phyloP scores from a whole-genome alignment of 225 moss, liverwort and hornwort species.

The Polytrichum commune region DNA sequence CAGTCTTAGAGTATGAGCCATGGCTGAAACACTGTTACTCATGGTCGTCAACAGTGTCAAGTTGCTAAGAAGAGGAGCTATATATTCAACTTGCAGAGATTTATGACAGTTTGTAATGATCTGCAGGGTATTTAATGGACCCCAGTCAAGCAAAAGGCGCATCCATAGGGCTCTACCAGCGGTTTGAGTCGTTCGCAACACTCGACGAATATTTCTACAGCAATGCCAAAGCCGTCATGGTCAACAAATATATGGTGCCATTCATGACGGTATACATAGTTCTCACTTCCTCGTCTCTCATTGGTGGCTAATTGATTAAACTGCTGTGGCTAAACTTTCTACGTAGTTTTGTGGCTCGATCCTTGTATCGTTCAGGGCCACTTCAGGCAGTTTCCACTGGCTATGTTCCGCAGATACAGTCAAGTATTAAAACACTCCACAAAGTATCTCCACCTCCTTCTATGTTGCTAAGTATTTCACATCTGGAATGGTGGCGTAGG shows the following conservation, averaged over 20 bases:
- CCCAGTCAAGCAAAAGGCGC: constrained; percentile 15
- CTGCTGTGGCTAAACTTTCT: no score
- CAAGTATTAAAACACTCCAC: no score
- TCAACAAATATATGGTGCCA: constrained; percentile 24
- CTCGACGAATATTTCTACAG: constrained; percentile 26
- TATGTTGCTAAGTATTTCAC: no score
- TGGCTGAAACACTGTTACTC: not conserved
- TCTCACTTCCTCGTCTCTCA: no score
- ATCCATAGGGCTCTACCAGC: constrained; percentile 34
- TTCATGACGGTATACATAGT: constrained; percentile 18
- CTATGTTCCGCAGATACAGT: no score
- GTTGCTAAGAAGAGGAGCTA: not conserved
- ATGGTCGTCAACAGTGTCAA: not conserved
- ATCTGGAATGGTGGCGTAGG: constrained; percentile 20
- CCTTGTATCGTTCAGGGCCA: no score
- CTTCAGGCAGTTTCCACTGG: no score
- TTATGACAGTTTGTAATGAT: not conserved
- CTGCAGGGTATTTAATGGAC: constrained; percentile 28
- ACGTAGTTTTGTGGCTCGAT: no score
- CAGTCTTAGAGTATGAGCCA: not conserved
- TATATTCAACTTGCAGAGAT: not conserved
- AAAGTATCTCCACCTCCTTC: no score
- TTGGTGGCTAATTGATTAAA: no score
- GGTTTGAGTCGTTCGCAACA: constrained; percentile 31
- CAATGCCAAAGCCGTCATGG: constrained; percentile 17